Evolutionary conservation across 805 yeast species (phyloP), one percentile per base, ranked within the genome.

Genomic region (Cyberlindnera sargentensis): DNA sequence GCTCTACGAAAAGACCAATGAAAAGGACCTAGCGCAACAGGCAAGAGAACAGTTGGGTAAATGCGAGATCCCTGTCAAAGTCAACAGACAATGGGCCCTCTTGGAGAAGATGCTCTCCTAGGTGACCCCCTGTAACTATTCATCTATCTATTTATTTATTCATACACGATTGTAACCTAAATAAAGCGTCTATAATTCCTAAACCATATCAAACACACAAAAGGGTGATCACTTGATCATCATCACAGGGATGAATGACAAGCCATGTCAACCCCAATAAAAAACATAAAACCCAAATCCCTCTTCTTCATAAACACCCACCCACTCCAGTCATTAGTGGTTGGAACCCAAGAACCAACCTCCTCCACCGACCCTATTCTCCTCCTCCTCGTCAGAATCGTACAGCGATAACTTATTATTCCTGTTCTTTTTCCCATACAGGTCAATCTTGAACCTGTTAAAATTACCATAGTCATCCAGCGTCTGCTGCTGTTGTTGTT

Each of bases 261-360:
- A 15, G 20, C 20, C 20, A 15, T 15, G 20, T 15, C 20, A 15
- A 15, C 20, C 6, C 8, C 30, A 28, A 28, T 9, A 28, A 28
- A 24, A 29, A 23, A n/a, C 10, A 31, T 20, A 31, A 31, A 36
- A 36, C 31, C 32, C 26, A 9, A 37, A 32, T 20, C 33, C 11
- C 11, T 25, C 32, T 28, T 20, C 20, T 25, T 28, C 24, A 23
- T 33, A 15, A 33, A n/a, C 15, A 11, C 11, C 25, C 25, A 27
- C 31, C 6, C 20, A 9, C 20, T 26, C 28, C 10, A 24, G 25
- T 28, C 9, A 28, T 7, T 28, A 28, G 30, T 28, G 30, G 42
- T 55, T 55, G 8, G 57, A 52, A 3, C 60, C 60, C 41, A 55
- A 41, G 39, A 54, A 50, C 60, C 60, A 54, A n/a, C 52, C 51